Evolutionary conservation across 352 stramenopile genomes (phyloP), one percentile per base, ranked within the genome.

Genomic region (Thraustochytrium sp.): DNA sequence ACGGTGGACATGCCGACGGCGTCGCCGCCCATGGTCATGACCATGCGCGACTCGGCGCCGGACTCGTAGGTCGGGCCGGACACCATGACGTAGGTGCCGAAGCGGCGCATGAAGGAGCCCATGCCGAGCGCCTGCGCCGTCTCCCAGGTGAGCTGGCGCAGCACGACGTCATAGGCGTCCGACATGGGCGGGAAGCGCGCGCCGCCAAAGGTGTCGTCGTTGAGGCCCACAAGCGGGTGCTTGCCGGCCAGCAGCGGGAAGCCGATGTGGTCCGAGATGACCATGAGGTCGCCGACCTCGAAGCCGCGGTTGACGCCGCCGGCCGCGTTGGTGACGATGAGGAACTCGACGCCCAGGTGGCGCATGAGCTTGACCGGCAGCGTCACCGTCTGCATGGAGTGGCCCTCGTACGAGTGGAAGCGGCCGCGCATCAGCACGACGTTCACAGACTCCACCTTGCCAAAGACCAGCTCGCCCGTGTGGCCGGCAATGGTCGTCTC

Each of bases 381-480:
- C 26, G 94, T 91, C 29, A 95, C 96, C 42, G 96, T 95, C 64
- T 93, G 90, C 90, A 98, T 97, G 38, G 91, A 89, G 88, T 98
- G 96, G 82, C 96, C 96, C 87, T 98, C 94, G 87, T 98, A 99
- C 75, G 89, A 94, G 90, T 99, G 96, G 88, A 98, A 98, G 82
- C 96, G 89, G 49, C 96, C 96, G 38, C 94, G 91, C 40, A 82
- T 68, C 21, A 13, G 37, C 23, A 86, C 29, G 54, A 82, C 38
- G 31, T 9, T 18, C 1, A 86, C 72, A 68, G 89, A 90, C 31
- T 91, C 88, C n/a, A 98, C 82, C 37, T 91, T 90, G 37, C 94
- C 94, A 76, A 98, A 98, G n/a, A 98, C 94, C n/a, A 98, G 87
- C 88, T 98, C 94, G 44, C 94, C 94, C 23, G 90, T 92, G 87